A percentile compares a stretch with the other conserved stretches of the same genome.
Conservation (phyloP, 2,329 filamentous ascomycete species). For the Anthostomella pinea region DNA sequence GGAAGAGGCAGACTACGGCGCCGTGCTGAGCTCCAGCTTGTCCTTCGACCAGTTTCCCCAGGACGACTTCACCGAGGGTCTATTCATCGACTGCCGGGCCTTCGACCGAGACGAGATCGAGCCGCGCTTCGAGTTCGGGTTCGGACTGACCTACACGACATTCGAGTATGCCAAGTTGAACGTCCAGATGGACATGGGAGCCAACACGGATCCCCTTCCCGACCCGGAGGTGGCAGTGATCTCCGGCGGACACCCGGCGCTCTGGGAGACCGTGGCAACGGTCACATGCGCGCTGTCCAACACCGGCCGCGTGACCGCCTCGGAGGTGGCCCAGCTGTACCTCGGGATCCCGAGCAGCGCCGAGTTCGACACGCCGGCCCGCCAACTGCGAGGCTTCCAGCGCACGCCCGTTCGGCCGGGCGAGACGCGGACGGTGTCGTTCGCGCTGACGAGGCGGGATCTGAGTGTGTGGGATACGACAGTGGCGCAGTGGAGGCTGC, state of each 20-base stretch:
- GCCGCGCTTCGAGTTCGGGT: constrained; percentile 81
- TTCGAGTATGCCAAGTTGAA: constrained; percentile 59
- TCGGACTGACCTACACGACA: constrained; percentile 73
- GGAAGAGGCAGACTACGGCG: constrained; percentile 44
- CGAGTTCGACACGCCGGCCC: constrained; percentile 58
- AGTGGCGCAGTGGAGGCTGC: constrained; percentile 61
- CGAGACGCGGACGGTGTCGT: constrained; percentile 47
- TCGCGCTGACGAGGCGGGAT: constrained; percentile 63
- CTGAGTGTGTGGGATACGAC: constrained; percentile 68
- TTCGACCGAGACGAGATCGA: constrained; percentile 72
- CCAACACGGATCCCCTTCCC: constrained; percentile 31
- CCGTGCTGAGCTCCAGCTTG: constrained; percentile 60
- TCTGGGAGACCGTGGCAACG: constrained; percentile 51
- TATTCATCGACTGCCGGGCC: constrained; percentile 87
- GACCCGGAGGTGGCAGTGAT: constrained; percentile 55
- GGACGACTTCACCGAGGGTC: constrained; percentile 74
- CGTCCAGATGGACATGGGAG: constrained; percentile 44
- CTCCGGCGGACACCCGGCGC: constrained; percentile 59
- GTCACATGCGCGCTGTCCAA: constrained; percentile 51
- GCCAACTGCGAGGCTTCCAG: constrained; percentile 67
- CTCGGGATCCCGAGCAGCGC: constrained; percentile 34
- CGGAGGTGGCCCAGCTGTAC: constrained; percentile 44
- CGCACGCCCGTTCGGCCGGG: constrained; percentile 59
- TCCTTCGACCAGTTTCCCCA: constrained; percentile 50
- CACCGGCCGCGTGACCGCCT: constrained; percentile 39